Evolutionary conservation across 352 stramenopile genomes (phyloP).

Genomic region (Pythium monospermum): DNA sequence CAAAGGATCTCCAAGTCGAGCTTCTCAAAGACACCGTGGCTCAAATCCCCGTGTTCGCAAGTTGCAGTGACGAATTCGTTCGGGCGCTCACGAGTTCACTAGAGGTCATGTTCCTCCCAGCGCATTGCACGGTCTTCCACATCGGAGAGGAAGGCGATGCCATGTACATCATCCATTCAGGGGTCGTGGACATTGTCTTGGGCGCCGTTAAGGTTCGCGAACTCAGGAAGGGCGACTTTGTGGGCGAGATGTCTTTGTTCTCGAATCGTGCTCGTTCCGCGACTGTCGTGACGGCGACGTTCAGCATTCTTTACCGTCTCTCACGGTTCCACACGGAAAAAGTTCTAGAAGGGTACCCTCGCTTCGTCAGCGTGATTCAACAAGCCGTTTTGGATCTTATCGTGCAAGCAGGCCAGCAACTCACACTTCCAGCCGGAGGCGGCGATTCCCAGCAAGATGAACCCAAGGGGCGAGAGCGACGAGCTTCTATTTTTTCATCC

Average conservation of each 20-base stretch:
- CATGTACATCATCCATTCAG: constrained; percentile 49
- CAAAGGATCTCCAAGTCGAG: constrained; percentile 47
- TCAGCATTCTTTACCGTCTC: constrained; percentile 64
- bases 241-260: constrained; percentile 55
- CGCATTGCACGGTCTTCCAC: constrained; percentile 33
- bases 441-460: too few relatives aligned
- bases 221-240: constrained; percentile 28
- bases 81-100: constrained; percentile 36
- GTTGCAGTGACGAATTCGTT: constrained; percentile 39
- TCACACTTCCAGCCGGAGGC: too few relatives aligned
- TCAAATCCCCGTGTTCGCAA: constrained; percentile 33
- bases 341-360: constrained; percentile 52
- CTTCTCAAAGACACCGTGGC: constrained; percentile 35
- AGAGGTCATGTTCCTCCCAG: constrained; percentile 37
- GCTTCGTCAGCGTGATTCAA: constrained; percentile 31
- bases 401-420: constrained; percentile 16
- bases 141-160: constrained; percentile 34
- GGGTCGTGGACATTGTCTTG: constrained; percentile 34
- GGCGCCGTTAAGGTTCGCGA: constrained; percentile 30
- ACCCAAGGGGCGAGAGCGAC: background rate
- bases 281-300: constrained; percentile 61
- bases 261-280: constrained; percentile 51
- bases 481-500: constrained; percentile 10
- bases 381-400: constrained; percentile 24
- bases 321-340: constrained; percentile 60